Percentiles rank a stretch among this genome's conserved stretches.
These are phyloP conservation scores for Ceratobasidium sp. DNA, from an alignment of 1,284 basidiomycete genomes.

Conservation along the genomic window DNA sequence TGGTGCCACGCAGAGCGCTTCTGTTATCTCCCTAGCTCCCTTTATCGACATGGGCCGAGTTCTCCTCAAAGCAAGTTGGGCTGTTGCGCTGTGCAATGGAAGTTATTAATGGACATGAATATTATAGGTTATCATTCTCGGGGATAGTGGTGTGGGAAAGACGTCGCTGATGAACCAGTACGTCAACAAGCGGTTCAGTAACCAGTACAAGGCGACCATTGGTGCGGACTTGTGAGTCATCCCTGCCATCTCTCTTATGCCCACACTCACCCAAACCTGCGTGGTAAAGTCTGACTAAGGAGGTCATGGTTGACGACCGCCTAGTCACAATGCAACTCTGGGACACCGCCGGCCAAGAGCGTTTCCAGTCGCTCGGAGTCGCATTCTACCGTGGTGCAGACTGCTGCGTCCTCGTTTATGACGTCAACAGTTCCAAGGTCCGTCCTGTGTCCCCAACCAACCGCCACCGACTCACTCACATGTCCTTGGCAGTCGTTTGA, in stretches of 20 bases:
- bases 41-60: constrained; percentile 74
- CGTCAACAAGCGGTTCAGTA: constrained; percentile 99
- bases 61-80: constrained; percentile 80
- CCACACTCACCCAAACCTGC: too few relatives aligned
- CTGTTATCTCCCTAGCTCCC: constrained; percentile 7
- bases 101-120: not conserved
- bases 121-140: constrained; percentile 91
- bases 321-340: constrained; percentile 99
- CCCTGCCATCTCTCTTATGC: too few relatives aligned
- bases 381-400: constrained; percentile 99
- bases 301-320: constrained; percentile 97
- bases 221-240: constrained; percentile 82
- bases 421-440: constrained; percentile 95
- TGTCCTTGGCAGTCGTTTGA: constrained; percentile 68
- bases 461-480: not conserved
- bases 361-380: constrained; percentile 97
- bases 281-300: constrained; percentile 84
- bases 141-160: constrained; percentile 99
- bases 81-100: not conserved
- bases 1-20: not conserved
- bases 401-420: constrained; percentile 98
- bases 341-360: constrained; percentile 99
- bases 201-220: constrained; percentile 99
- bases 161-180: constrained; percentile 99
- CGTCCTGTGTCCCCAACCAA: not conserved